phyloP scores from a whole-genome alignment of 2,329 filamentous ascomycete genomes.

The Drechslera avenae region DNA sequence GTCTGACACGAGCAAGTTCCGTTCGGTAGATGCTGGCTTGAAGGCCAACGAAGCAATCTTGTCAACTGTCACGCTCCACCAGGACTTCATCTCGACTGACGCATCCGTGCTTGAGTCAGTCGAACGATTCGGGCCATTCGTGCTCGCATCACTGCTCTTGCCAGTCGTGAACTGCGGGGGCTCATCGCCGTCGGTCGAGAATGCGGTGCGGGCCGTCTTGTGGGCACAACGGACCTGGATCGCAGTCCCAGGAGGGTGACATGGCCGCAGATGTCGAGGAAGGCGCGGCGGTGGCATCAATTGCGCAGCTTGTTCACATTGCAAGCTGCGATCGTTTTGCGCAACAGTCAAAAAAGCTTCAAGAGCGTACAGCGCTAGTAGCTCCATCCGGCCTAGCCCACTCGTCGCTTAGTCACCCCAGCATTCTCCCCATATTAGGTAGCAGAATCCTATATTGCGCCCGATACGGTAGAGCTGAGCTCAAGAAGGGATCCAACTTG shows the following conservation, averaged over 20 bases:
- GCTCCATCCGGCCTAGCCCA: constrained; percentile 14
- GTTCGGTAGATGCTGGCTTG: background rate
- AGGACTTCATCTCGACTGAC: background rate
- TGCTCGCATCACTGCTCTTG: background rate
- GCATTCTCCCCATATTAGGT: constrained; percentile 13
- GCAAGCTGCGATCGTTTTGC: constrained; percentile 26
- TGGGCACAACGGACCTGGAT: constrained; percentile 42
- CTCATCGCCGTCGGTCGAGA: constrained; percentile 18
- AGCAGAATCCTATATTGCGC: background rate
- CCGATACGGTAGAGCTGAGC: background rate
- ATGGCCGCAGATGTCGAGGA: constrained; percentile 50
- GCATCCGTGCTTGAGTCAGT: background rate
- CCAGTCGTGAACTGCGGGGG: constrained; percentile 5
- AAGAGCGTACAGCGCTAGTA: constrained; percentile 13
- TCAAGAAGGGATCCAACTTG: background rate
- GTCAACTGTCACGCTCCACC: constrained; percentile 6
- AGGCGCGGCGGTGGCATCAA: constrained; percentile 54
- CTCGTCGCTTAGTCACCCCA: constrained; percentile 28
- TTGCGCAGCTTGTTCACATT: constrained; percentile 43
- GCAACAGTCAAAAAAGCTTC: constrained; percentile 26
- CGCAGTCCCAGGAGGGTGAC: constrained; percentile 50
- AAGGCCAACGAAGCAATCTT: background rate
- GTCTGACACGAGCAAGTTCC: background rate
- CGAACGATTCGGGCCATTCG: background rate
- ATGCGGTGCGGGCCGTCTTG: constrained; percentile 22